phyloP scores from a whole-genome alignment of 352 stramenopile species.

The Phytophthora multivora region DNA sequence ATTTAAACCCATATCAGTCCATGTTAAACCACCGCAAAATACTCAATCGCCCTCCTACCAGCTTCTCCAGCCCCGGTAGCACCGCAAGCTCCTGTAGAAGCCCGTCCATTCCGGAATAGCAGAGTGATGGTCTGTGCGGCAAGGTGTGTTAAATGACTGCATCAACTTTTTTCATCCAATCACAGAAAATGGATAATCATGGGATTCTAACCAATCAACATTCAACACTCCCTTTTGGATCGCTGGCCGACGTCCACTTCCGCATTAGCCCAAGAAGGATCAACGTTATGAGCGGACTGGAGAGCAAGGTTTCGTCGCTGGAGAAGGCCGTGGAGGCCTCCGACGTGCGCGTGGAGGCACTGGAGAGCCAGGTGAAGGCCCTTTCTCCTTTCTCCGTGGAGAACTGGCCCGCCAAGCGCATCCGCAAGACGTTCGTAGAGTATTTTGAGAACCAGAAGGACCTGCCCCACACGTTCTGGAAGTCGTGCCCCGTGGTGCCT shows the following conservation, averaged over 20 bases:
- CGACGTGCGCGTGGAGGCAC: constrained; percentile 27
- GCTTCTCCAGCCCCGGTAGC: constrained; percentile 35
- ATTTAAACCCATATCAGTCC: neutral
- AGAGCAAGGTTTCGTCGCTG: constrained; percentile 37
- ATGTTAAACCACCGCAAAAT: neutral
- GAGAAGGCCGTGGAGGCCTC: constrained; percentile 32
- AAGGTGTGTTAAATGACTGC: neutral
- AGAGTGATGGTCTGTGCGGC: neutral
- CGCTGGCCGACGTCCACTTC: constrained; percentile 13
- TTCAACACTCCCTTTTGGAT: constrained; percentile 20
- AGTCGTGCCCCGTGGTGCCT: constrained; percentile 96
- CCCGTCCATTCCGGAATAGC: constrained; percentile 22
- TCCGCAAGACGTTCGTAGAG: constrained; percentile 97
- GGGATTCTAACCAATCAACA: neutral
- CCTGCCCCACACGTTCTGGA: constrained; percentile 94
- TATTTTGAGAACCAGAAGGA: constrained; percentile 94
- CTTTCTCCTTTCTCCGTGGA: constrained; percentile 35
- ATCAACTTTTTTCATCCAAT: constrained; percentile 1
- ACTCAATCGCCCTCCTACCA: constrained; percentile 18
- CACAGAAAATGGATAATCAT: neutral
- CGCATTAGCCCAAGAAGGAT: constrained; percentile 4
- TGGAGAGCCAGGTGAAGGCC: constrained; percentile 23
- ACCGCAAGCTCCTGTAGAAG: constrained; percentile 40
- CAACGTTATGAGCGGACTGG: constrained; percentile 33
- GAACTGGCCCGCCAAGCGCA: constrained; percentile 94